Base-by-base conservation (phyloP, 176 grass and related monocot species). In the Dactylis glomerata region DNA sequence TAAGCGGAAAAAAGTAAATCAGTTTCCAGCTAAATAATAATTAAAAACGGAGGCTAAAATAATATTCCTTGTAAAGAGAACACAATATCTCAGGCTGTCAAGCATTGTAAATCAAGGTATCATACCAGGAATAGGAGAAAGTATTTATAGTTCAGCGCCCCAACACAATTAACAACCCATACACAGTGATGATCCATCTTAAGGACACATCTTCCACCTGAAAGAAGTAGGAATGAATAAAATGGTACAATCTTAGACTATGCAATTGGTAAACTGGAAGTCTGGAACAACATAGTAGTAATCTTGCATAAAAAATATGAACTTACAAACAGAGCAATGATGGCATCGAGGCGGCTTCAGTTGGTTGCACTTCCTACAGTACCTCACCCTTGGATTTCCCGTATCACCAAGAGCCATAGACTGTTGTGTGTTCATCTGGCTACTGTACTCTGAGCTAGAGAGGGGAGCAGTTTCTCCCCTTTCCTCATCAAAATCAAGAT, bases 151-250 rank as follows among this genome's bases (percentile, higher is more conserved):
- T 97, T 97, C 51, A 91, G 86, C 1, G 92, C 95, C 78, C 95
- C 95, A 45, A 97, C 95, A 88, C 95, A 97, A 74, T 94, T 97
- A 76, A 97, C 92, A 50, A 97, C 95, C 95, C 95, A 97, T 26
- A 97, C 95, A 84, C 95, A 97, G 81, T 97, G 95, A 84, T 97
- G 95, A 82, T 97, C 95, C 95, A 97, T 97, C 88, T 97, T 97
- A 46, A 97, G 84, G 31, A 97, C 67, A 42, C 95, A 97, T 78
- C 88, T 86, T 74, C 94, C 94, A 96, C 94, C 94, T 96, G 83
- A 91, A 93, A 96, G 78, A 81, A 58, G 27, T 76, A 44, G 34
- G 27, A n/a, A 75, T 32, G 68, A 36, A 40, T 34, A 38, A 50
- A 47, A 31, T 1, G 6, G 49, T 13, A 41, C n/a, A 37, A 52